These are phyloP conservation scores for Salix brachista DNA, from an alignment of 345 rosid genomes.

Conservation along the genomic window DNA sequence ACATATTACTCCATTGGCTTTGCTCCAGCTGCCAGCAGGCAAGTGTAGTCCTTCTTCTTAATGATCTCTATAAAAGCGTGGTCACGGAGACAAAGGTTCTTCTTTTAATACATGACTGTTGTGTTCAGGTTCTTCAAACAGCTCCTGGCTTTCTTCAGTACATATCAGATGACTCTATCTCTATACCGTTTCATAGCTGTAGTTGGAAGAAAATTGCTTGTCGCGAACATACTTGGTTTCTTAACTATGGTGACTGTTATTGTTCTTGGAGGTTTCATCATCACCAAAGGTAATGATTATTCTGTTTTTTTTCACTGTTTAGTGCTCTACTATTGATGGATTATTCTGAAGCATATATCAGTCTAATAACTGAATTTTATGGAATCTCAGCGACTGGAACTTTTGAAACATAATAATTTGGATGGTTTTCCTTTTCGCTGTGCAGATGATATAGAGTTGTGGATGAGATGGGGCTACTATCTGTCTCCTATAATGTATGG, in stretches of 20 bases:
- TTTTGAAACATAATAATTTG: not conserved
- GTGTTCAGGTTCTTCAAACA: conserved; percentile 24
- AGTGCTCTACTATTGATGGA: no score
- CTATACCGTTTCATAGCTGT: conserved; percentile 21
- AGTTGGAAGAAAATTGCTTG: conserved; percentile 14
- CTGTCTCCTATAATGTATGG: conserved; percentile 25
- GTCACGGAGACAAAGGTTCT: not conserved
- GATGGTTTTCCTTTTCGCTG: not conserved
- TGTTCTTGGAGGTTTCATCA: conserved; percentile 19
- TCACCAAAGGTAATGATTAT: conserved; percentile 8
- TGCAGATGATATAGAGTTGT: conserved; percentile 18
- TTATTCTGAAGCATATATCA: no score
- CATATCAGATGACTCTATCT: conserved; percentile 15
- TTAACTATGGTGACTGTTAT: conserved; percentile 5
- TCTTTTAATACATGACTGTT: not conserved
- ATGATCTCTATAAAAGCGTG: not conserved
- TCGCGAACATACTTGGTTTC: conserved; percentile 10
- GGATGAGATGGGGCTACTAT: conserved; percentile 25
- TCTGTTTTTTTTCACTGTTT: not conserved
- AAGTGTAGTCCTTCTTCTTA: not conserved
- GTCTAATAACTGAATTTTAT: not conserved
- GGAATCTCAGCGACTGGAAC: not conserved
- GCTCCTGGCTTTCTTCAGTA: conserved; percentile 11
- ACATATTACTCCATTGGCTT: conserved; percentile 24
- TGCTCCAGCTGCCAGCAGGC: conserved; percentile 25